Base-by-base conservation (phyloP, 805 yeast genomes). In the Sungouiella blattae region DNA sequence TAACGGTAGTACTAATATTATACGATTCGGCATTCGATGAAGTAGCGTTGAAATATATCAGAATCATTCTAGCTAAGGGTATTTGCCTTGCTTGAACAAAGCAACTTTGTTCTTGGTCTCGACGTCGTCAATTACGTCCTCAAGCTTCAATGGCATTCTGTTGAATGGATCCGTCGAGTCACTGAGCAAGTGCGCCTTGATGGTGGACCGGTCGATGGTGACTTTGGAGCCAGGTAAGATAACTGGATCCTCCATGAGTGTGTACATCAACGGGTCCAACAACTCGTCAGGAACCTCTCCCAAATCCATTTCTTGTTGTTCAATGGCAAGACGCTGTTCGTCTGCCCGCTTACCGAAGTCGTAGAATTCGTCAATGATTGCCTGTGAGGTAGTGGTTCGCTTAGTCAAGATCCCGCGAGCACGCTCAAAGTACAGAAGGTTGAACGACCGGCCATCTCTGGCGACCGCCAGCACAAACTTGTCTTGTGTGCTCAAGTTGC, bases 131-230 rank as follows among this genome's bases (percentile, higher is more conserved):
- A 74, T 60, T 18, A 89, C 95, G 47, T 93, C 96, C 46, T 91
- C 97, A 26, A 91, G 60, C 52, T 78, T 87, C 50, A 93, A 69
- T 4, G 98, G 98, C 67, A 80, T 73, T 62, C 99, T 80, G 61
- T 91, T 93, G 67, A 93, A 93, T 13, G 99, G 99, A 66, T 93
- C 99, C 0, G 96, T 93, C 1, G 95, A 78, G 63, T 93, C 98
- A 64, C 91, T 87, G 58, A 93, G 73, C 40, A 93, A 67, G 68
- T 93, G 98, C 3, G 96, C 86, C 55, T 88, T 91, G 50, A 93
- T 85, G 2, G 97, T 93, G 24, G 93, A 75, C 55, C 94, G 71
- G 58, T 93, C 99, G 49, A 93, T 87, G 32, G 80, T 78, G 13
- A 89, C 77, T 44, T 78, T 83, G 1, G 96, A 87, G 6, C 85